Evolutionary conservation across 1,139 yeast genomes (phyloP).

Genomic region (Nakaseomyces bracarensis): DNA sequence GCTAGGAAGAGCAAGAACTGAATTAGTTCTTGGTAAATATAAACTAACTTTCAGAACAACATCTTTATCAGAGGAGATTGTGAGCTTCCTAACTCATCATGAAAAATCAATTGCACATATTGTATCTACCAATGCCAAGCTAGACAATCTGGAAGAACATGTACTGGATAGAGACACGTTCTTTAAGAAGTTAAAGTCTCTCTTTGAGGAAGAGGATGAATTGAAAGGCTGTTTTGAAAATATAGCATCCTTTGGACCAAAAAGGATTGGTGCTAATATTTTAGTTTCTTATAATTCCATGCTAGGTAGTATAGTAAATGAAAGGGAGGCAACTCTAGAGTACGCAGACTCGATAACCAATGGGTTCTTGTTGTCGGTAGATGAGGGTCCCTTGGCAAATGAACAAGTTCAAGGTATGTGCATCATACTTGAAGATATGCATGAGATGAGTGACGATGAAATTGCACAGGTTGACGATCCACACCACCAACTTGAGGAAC

Average conservation of each 20-base stretch:
- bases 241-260: conserved; percentile 70
- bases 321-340: conserved; percentile 32
- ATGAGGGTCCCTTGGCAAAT: conserved; percentile 80
- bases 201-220: conserved; percentile 28
- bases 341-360: conserved; percentile 63
- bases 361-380: conserved; percentile 78
- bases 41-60: conserved; percentile 42
- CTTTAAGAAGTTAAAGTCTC: conserved; percentile 31
- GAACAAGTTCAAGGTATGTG: conserved; percentile 84
- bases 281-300: conserved; percentile 44
- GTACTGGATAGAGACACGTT: conserved; percentile 29
- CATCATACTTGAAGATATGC: conserved; percentile 41
- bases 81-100: conserved; percentile 43
- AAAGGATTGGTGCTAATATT: conserved; percentile 66
- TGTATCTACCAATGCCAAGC: conserved; percentile 11
- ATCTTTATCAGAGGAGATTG: conserved; percentile 50
- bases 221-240: conserved; percentile 34
- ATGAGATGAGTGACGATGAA: conserved; percentile 33
- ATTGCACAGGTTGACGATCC: conserved; percentile 29
- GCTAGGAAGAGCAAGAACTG: conserved; percentile 37
- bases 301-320: conserved; percentile 29
- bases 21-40: conserved; percentile 42
- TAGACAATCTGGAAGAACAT: conserved; percentile 16
- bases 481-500: conserved; percentile 25
- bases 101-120: conserved; percentile 37